Conservation (phyloP, 768 basidiomycete genomes). For the Krasilnikovozyma curviuscula region DNA sequence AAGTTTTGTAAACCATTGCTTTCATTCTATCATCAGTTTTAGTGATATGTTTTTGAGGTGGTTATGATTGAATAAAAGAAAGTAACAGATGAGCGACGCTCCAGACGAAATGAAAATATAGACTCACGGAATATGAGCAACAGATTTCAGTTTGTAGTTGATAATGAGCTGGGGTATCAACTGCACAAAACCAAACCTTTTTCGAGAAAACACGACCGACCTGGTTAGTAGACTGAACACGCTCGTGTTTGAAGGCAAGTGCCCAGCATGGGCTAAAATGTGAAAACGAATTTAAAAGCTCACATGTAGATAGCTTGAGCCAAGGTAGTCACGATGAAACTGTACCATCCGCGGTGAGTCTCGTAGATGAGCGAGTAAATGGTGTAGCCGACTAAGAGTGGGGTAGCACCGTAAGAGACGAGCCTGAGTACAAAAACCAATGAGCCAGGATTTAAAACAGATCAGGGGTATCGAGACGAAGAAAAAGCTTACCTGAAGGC, state of each 20-base stretch:
- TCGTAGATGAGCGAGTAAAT: constrained; percentile 22
- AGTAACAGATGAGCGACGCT: constrained; percentile 2
- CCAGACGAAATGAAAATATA: not conserved
- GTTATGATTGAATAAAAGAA: not conserved
- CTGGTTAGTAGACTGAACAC: too few species aligned
- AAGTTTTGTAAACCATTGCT: constrained; percentile 85
- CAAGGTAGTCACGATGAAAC: constrained; percentile 78
- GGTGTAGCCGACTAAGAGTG: constrained; percentile 33
- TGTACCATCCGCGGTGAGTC: constrained; percentile 86
- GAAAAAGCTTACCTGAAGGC: not conserved
- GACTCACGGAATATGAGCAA: constrained; percentile 69
- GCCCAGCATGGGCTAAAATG: constrained; percentile 26
- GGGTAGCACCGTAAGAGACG: constrained; percentile 75
- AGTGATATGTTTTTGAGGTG: not conserved
- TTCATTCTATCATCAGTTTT: constrained; percentile 40
- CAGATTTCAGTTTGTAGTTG: constrained; percentile 90
- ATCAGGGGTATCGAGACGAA: too few species aligned
- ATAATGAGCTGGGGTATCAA: constrained; percentile 55
- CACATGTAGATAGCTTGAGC: constrained; percentile 33
- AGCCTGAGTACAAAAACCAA: constrained; percentile 91
- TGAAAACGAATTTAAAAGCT: constrained; percentile 37
- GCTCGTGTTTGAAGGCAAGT: too few species aligned
- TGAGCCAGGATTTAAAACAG: too few species aligned
- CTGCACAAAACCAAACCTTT: constrained; percentile 96
- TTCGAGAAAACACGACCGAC: too few species aligned